Base-by-base conservation (phyloP, 768 basidiomycete species). In the Boletus coccyginus region DNA sequence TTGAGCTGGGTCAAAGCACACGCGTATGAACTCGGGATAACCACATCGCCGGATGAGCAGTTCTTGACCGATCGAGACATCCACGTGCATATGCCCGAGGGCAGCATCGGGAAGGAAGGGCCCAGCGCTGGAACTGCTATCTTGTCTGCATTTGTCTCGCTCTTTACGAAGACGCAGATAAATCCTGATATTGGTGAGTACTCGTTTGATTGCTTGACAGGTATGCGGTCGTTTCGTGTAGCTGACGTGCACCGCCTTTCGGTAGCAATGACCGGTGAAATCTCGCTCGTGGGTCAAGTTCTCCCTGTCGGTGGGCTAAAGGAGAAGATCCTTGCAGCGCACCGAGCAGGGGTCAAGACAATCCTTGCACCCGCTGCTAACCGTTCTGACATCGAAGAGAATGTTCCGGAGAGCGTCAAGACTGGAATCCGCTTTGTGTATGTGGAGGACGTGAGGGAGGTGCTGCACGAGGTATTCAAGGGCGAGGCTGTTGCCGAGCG, bases 71-170 rank as follows among this genome's bases (percentile, higher is more conserved):
- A 96, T 66, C 80, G 84, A 40, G 94, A 98, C 64, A 80, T 98
- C 17, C 96, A 98, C 72, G 83, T 99, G 40, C 97, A 98, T 69
- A 98, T 97, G 96, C 93, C 94, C 0, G 94, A 93, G 69, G 94
- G 93, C 10, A 88, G 87, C 65, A 86, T 94, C 52, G 92, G 92
- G 21, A 94, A 98, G 75, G 95, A 97, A 62, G 97, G 97, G 0
- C 97, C 97, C 1, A 94, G 91, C 63, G 97, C 97, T 2, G 97
- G 97, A 35, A 98, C 92, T 6, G 97, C 97, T 0, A 86, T 99
- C 40, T 66, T 97, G 55, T 85, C 90, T 44, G 94, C 96, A 0
- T 88, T 98, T 61, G 94, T 98, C 43, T 91, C 88, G 42, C 77
- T 98, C 53, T 92, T 98, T 73, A 95, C 90, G 0, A 88, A 87